phyloP scores from a whole-genome alignment of 1,139 yeast genomes.

The Taphrina pruni region DNA sequence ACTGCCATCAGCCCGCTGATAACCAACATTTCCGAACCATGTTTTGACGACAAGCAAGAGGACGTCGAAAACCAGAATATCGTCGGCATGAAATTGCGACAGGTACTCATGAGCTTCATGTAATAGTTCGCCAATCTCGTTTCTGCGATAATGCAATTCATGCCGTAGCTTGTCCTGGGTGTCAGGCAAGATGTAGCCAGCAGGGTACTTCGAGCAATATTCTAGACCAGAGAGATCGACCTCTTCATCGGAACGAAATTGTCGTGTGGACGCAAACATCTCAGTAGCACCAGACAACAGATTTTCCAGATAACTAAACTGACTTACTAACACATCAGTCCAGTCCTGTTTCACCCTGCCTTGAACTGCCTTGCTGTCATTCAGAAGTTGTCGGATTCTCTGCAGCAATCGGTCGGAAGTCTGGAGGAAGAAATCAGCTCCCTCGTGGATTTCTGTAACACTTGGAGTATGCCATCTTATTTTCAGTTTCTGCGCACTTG shows the following conservation, averaged over 20 bases:
- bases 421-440: constrained; percentile 61
- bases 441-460: constrained; percentile 61
- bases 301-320: constrained; percentile 36
- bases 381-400: background rate
- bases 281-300: constrained; percentile 45
- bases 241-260: constrained; percentile 30
- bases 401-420: constrained; percentile 23
- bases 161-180: constrained; percentile 63
- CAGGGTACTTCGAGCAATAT: constrained; percentile 50
- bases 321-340: constrained; percentile 37
- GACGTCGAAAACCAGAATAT: constrained; percentile 70
- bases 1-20: constrained; percentile 68
- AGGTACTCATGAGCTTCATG: constrained; percentile 66
- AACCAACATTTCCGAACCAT: constrained; percentile 86
- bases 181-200: constrained; percentile 61
- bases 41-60: constrained; percentile 71
- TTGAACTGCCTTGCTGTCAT: constrained; percentile 15
- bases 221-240: constrained; percentile 26
- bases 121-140: constrained; percentile 68
- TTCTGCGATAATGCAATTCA: constrained; percentile 67
- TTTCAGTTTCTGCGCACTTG: constrained; percentile 55
- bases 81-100: constrained; percentile 62
- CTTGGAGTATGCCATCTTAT: constrained; percentile 81
- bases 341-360: constrained; percentile 40
- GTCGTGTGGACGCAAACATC: constrained; percentile 43